A percentile compares a stretch with the other conserved stretches of the same genome.
Conservation (phyloP, 2,329 filamentous ascomycete species). For the Beauveria bassiana region DNA sequence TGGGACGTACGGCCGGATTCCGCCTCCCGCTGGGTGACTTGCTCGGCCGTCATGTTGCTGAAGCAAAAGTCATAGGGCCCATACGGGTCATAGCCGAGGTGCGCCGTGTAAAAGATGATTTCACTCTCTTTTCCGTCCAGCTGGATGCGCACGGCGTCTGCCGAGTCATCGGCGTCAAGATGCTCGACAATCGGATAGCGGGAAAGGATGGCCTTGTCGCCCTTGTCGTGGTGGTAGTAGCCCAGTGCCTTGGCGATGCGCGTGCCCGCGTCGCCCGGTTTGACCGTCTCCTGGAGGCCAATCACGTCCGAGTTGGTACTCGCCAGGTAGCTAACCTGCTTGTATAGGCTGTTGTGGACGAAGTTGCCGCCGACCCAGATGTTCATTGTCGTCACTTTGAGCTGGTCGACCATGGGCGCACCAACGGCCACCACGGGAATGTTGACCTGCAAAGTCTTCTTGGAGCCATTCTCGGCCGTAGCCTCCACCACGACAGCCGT, state of each 20-base stretch:
- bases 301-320: constrained; percentile 27
- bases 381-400: constrained; percentile 31
- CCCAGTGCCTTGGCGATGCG: constrained; percentile 31
- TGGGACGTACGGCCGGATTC: constrained; percentile 31
- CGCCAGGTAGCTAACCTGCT: constrained; percentile 30
- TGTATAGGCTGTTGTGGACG: constrained; percentile 29
- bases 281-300: constrained; percentile 28
- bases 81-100: constrained; percentile 31
- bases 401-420: constrained; percentile 23
- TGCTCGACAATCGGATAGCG: constrained; percentile 31
- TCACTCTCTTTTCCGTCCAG: constrained; percentile 25
- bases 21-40: constrained; percentile 27
- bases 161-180: constrained; percentile 19
- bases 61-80: constrained; percentile 38
- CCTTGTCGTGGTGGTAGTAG: constrained; percentile 29
- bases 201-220: constrained; percentile 27
- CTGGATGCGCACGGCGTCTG: constrained; percentile 26
- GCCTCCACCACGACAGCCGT: constrained; percentile 22
- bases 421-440: constrained; percentile 25
- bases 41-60: constrained; percentile 23
- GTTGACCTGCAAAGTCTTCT: constrained; percentile 20
- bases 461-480: constrained; percentile 17
- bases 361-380: constrained; percentile 31
- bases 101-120: constrained; percentile 29
- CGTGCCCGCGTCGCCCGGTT: constrained; percentile 19